Evolutionary conservation across 495 filamentous ascomycete species (phyloP).

Genomic region (Talaromyces adpressus): DNA sequence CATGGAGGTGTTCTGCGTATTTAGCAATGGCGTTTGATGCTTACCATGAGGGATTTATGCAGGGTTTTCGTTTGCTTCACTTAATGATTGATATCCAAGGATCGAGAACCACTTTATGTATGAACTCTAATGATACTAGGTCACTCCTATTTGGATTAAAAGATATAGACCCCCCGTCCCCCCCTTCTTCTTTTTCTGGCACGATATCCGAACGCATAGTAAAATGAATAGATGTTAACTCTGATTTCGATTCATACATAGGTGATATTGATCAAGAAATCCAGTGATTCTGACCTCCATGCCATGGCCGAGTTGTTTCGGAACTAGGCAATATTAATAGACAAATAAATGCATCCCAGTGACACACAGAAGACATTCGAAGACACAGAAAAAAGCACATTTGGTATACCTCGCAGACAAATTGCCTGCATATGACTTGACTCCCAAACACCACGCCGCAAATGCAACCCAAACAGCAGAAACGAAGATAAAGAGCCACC

Average conservation of each 20-base stretch:
- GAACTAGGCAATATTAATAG: neutral
- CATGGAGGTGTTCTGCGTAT: neutral
- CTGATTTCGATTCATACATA: neutral
- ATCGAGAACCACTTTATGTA: neutral
- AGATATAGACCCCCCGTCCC: too few relatives aligned
- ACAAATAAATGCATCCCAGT: neutral
- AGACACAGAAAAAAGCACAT: neutral
- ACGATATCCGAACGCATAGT: neutral
- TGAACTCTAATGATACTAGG: neutral
- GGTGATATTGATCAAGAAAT: neutral
- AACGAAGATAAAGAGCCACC: conserved; percentile 5
- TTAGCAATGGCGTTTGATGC: neutral
- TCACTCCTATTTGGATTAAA: neutral
- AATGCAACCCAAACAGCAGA: conserved; percentile 2
- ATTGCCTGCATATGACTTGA: neutral
- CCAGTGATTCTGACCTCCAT: neutral
- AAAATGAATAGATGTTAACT: neutral
- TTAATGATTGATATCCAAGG: neutral
- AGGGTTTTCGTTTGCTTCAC: neutral
- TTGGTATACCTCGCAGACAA: neutral
- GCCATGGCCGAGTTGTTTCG: neutral
- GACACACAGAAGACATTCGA: neutral
- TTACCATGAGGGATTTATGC: neutral
- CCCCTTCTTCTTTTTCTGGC: neutral
- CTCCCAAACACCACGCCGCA: conserved; percentile 1